Conservation (phyloP, 208 protist genomes). For the Tritrichomonas foetus region DNA sequence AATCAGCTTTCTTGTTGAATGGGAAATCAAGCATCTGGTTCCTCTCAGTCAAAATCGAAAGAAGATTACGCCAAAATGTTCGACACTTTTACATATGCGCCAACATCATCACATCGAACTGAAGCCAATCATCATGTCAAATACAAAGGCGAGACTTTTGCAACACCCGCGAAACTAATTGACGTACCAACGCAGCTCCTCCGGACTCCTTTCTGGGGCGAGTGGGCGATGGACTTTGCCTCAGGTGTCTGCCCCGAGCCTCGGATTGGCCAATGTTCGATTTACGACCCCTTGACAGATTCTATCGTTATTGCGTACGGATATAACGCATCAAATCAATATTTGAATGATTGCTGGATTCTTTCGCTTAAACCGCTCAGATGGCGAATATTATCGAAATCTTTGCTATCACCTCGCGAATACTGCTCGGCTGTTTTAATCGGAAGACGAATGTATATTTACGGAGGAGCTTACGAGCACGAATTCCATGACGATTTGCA, state of each 20-base stretch:
- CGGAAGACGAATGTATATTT: not conserved
- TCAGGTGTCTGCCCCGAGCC: not conserved
- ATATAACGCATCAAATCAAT: not conserved
- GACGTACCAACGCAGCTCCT: not conserved
- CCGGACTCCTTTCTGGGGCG: not conserved
- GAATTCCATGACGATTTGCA: not conserved
- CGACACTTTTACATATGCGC: not conserved
- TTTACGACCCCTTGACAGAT: not conserved
- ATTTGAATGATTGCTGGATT: not conserved
- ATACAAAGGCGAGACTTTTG: too few relatives aligned
- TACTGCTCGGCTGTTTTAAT: not conserved
- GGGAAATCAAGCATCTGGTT: too few relatives aligned
- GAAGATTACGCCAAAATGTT: not conserved
- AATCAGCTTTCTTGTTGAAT: too few relatives aligned
- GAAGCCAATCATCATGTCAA: not conserved
- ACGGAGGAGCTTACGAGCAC: not conserved
- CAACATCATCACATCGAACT: not conserved
- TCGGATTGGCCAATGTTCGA: not conserved
- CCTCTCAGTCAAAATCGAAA: too few relatives aligned
- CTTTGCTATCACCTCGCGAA: not conserved
- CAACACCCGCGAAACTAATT: too few relatives aligned
- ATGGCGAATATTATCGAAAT: not conserved
- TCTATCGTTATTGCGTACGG: slow-evolving; percentile 20
- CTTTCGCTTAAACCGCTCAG: not conserved
- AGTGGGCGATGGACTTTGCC: not conserved